Evolutionary conservation across 148 eudicot species (phyloP), one percentile per base, ranked within the genome.

Genomic region (Heliosperma pusillum): DNA sequence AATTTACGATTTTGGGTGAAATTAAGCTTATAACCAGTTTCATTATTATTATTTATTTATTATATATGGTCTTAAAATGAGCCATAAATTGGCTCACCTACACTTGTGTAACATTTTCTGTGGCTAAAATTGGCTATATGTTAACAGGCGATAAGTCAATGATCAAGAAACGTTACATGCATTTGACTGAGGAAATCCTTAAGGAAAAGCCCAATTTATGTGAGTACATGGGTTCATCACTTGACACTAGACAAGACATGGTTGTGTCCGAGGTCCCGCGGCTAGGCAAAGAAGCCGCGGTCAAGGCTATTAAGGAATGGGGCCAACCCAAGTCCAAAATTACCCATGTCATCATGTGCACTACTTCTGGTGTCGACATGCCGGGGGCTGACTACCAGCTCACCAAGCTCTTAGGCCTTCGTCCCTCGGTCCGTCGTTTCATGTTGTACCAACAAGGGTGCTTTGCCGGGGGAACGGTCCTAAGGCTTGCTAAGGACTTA

Each of bases 371-470:
- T 6, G 83, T 85, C n/a, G 88, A 82, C 82, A 85, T 85, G 88
- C 88, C 88, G 2, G 88, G 88, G 5, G 88, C 88, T 7, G 88
- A 85, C 64, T 85, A 85, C 80, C 88, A 85, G 76, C 85, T 85
- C 70, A 80, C 85, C 53, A 85, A 85, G 74, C 85, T 85, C 78
- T 82, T 85, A 1, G 88, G 88, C 7, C 85, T 85, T 20, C 77
- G 81, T 10, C 88, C 88, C 12, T 85, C 88, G 1, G 88, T 85
- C 9, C 77, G 78, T 57, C 82, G 88, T 1, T 82, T 77, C 81
- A 85, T 85, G 87, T 77, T 85, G 69, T 85, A 85, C 83, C 87
- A 85, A 16, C 85, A 82, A 12, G 87, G 87, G 5, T 85, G 87
- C 75, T 76, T 76, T 19, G 73, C 73, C 2, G 78, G 73, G 12